Evolutionary conservation across 306 rosid genomes (phyloP), one percentile per base, ranked within the genome.

Genomic region (Cicer arietinum): DNA sequence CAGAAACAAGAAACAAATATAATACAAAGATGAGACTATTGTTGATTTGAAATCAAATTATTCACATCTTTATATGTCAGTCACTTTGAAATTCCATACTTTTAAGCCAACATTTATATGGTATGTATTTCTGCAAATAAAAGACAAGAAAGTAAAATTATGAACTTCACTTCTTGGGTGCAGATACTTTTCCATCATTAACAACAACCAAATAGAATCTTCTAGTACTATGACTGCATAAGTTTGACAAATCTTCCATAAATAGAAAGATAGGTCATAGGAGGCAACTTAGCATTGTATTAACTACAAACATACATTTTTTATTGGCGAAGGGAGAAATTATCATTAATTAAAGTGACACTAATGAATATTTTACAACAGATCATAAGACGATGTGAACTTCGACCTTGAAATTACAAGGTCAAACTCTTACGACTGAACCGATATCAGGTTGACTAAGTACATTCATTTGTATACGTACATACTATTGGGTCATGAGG

Each of bases 11-110:
- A 51, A 52, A 22, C 43, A 61, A 12, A n/a, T 73, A 40, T 56
- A 9, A 51, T 37, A 43, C 43, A 37, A 70, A 35, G 37, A 30
- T 30, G 37, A 30, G 58, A 75, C 12, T 52, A 39, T 35, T 51
- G 11, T 60, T 59, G 43, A 54, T 37, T 64, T 53, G 74, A 42
- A 79, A 71, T 73, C 46, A 66, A 44, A 18, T 46, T 44, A 56
- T 54, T 57, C 62, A 40, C 45, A 63, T 57, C 16, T 70, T 42
- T 14, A 50, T 37, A 37, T 16, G 44, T 54, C 61, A 53, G 50
- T 10, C 68, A 52, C 48, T 52, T 25, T 44, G 60, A 12, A 79
- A 62, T 30, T 30, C 25, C 44, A 52, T 43, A 14, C 25, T 52
- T 43, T 12, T 14, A 43, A 42, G 14, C 46, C 58, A 25, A 42